These are phyloP conservation scores for Stylosanthes scabra DNA, from an alignment of 331 rosid genomes.

Conservation along the genomic window DNA sequence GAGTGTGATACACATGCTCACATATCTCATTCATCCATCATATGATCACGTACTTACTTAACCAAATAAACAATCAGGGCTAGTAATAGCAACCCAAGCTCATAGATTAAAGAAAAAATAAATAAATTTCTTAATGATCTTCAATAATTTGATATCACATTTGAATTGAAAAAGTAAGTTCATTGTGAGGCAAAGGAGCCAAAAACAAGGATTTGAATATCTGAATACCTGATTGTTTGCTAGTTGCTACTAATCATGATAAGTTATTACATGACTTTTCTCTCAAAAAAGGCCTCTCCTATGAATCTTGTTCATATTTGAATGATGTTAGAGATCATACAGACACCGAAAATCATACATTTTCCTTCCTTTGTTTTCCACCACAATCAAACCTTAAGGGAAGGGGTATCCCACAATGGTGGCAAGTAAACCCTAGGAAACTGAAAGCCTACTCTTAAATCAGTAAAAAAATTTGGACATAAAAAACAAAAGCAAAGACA, in stretches of 20 bases:
- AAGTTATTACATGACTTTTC: no score
- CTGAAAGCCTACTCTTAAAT: slow-evolving; percentile 17
- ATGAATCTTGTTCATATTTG: slow-evolving; percentile 7
- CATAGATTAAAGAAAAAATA: not conserved
- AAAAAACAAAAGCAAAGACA: not conserved
- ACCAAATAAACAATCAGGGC: not conserved
- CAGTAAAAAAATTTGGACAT: not conserved
- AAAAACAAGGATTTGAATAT: not conserved
- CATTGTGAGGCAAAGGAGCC: not conserved
- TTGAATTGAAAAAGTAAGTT: not conserved
- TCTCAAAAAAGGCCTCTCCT: no score
- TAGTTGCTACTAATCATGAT: no score
- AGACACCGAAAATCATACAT: not conserved
- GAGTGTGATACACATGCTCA: not conserved
- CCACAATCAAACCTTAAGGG: not conserved
- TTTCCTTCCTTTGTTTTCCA: not conserved
- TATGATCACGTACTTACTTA: not conserved
- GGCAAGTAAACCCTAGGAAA: not conserved
- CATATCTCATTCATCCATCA: slow-evolving; percentile 2
- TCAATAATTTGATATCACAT: not conserved
- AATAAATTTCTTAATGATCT: not conserved
- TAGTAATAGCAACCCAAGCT: not conserved
- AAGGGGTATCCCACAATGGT: slow-evolving; percentile 25
- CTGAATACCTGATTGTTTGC: not conserved
- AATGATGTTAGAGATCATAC: not conserved